phyloP scores from a whole-genome alignment of 1,284 basidiomycete genomes.

The Cystobasidium pallidum region DNA sequence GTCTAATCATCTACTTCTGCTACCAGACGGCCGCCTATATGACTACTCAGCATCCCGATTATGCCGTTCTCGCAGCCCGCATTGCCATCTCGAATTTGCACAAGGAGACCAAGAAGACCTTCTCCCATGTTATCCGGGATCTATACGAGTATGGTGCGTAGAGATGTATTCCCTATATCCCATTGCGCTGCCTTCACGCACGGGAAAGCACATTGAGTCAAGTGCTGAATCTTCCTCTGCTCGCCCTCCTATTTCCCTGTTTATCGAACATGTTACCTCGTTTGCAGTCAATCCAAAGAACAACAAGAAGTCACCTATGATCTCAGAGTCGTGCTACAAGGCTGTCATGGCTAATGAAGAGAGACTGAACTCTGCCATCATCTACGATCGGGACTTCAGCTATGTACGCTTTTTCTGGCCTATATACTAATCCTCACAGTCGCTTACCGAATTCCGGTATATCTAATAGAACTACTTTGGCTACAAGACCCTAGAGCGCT shows the following conservation, averaged over 20 bases:
- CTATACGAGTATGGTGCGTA: slow-evolving; percentile 81
- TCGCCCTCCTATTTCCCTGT: background rate
- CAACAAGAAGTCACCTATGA: slow-evolving; percentile 77
- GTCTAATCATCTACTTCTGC: background rate
- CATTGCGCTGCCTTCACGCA: background rate
- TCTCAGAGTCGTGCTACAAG: slow-evolving; percentile 84
- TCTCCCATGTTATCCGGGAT: slow-evolving; percentile 88
- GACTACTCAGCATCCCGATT: slow-evolving; percentile 77
- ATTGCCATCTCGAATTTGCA: slow-evolving; percentile 98
- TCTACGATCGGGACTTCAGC: slow-evolving; percentile 97
- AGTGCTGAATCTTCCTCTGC: background rate
- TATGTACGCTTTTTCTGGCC: slow-evolving; percentile 64
- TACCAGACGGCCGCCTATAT: slow-evolving; percentile 92
- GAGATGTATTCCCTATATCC: background rate
- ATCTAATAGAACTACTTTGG: slow-evolving; percentile 74
- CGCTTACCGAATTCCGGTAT: background rate
- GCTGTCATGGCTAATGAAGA: slow-evolving; percentile 82
- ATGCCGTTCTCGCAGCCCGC: slow-evolving; percentile 95
- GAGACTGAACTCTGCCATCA: slow-evolving; percentile 87
- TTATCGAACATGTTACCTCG: background rate
- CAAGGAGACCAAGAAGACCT: slow-evolving; percentile 98
- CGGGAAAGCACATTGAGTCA: background rate
- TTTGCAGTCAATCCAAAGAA: slow-evolving; percentile 92
- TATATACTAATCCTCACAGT: background rate
- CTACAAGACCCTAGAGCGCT: slow-evolving; percentile 98